These are phyloP conservation scores for Didymella keratinophila DNA, from an alignment of 2,329 filamentous ascomycete species.

Conservation along the genomic window DNA sequence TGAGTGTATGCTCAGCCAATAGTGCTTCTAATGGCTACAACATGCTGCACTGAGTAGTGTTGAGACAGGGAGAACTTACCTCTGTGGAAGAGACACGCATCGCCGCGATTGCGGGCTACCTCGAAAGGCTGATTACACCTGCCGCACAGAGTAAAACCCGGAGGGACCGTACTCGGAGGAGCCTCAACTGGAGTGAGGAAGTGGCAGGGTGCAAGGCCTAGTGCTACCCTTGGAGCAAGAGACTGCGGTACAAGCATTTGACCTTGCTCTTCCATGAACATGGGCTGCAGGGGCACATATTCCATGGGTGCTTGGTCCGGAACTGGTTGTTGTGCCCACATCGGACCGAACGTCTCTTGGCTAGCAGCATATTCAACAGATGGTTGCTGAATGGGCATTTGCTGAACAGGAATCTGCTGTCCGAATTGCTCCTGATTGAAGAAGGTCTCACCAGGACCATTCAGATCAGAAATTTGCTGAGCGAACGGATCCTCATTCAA, in stretches of 20 bases:
- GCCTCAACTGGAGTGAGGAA: no score
- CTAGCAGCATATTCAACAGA: background rate
- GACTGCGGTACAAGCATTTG: background rate
- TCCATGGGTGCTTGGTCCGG: no score
- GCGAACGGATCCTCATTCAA: background rate
- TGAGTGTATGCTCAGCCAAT: background rate
- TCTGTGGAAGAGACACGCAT: background rate
- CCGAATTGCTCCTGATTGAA: background rate
- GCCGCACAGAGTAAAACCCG: background rate
- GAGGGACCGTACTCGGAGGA: no score
- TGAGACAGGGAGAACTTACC: background rate
- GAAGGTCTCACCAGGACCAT: background rate
- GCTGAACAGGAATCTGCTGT: background rate
- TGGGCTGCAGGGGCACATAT: background rate
- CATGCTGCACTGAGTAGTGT: background rate
- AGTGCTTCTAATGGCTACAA: background rate
- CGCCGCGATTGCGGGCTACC: background rate
- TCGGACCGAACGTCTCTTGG: background rate
- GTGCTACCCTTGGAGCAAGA: background rate
- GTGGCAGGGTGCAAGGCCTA: no score
- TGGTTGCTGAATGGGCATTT: background rate
- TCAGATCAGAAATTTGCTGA: background rate
- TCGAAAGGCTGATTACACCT: background rate
- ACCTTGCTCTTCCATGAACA: background rate
- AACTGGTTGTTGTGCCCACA: background rate